Evolutionary conservation across 345 rosid genomes (phyloP).

Genomic region (Hibiscus syriacus): DNA sequence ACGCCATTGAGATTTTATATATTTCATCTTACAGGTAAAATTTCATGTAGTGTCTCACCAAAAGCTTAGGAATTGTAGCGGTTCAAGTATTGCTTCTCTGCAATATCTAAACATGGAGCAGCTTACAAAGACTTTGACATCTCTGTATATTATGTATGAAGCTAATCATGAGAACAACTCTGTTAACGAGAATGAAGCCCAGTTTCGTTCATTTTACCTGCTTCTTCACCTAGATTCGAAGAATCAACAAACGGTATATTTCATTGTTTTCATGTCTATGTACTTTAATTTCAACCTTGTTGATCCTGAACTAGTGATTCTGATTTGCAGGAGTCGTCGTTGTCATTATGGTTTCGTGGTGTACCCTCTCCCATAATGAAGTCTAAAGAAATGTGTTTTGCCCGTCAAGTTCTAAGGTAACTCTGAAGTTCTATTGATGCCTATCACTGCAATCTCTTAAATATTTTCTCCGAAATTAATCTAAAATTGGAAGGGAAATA

Average conservation of each 20-base stretch:
- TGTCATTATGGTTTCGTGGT: conserved; percentile 73
- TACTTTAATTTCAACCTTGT: conserved; percentile 1
- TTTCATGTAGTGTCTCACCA: conserved; percentile 74
- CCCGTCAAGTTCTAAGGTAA: conserved; percentile 63
- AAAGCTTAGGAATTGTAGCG: conserved; percentile 45
- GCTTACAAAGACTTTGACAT: conserved; percentile 59
- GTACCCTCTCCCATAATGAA: conserved; percentile 44
- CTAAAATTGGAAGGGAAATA: neutral
- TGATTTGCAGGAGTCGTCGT: conserved; percentile 72
- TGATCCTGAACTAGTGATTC: conserved; percentile 11
- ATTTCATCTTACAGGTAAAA: conserved; percentile 46
- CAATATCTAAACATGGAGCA: conserved; percentile 89
- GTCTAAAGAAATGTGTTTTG: conserved; percentile 73
- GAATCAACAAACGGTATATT: conserved; percentile 41
- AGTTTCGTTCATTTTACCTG: conserved; percentile 69
- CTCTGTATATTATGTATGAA: conserved; percentile 72
- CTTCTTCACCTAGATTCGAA: conserved; percentile 71
- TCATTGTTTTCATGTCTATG: conserved; percentile 6
- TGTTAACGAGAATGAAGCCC: conserved; percentile 49
- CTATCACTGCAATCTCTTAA: neutral
- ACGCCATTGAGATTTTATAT: neutral
- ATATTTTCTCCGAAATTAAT: neutral
- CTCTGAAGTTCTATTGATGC: neutral
- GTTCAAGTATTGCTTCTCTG: conserved; percentile 42
- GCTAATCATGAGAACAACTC: conserved; percentile 38